These are phyloP conservation scores for Paracamarosporium sp. DNA, from an alignment of 2,329 filamentous ascomycete species.

Conservation along the genomic window DNA sequence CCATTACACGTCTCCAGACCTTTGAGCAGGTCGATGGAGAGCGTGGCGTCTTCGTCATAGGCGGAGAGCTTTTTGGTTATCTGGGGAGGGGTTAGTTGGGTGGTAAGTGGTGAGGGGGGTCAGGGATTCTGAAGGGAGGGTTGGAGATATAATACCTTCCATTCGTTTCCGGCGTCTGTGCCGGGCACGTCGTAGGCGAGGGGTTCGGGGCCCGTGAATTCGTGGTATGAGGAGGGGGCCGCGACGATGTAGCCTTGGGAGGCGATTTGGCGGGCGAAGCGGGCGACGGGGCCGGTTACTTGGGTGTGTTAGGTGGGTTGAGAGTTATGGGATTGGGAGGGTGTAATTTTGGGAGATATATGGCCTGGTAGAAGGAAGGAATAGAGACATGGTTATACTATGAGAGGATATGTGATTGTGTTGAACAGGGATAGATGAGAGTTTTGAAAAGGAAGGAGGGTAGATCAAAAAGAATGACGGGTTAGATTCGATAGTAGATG, in stretches of 20 bases:
- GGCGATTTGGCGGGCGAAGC: constrained; percentile 90
- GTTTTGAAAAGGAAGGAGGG: too few relatives aligned
- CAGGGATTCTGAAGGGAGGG: neutral
- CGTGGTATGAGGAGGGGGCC: constrained; percentile 89
- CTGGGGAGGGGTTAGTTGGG: constrained; percentile 5
- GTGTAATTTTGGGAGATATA: neutral
- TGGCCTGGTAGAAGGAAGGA: too few relatives aligned
- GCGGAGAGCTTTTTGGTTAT: constrained; percentile 82
- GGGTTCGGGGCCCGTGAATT: constrained; percentile 85
- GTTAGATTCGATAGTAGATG: neutral
- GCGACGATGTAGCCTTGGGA: constrained; percentile 93
- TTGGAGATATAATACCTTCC: constrained; percentile 59
- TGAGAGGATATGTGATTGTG: too few relatives aligned
- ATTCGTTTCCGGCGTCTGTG: constrained; percentile 85
- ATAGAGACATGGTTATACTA: too few relatives aligned
- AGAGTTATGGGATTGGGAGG: neutral
- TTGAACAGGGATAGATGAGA: too few relatives aligned
- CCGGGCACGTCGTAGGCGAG: constrained; percentile 86
- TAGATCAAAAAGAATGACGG: neutral
- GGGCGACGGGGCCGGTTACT: constrained; percentile 86
- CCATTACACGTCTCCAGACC: constrained; percentile 68
- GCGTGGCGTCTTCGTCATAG: constrained; percentile 71
- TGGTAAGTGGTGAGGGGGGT: neutral
- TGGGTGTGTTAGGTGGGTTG: constrained; percentile 7
- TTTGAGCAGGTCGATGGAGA: constrained; percentile 51